phyloP scores from a whole-genome alignment of 2,329 filamentous ascomycete species.

The Pestalotiopsis sp. region DNA sequence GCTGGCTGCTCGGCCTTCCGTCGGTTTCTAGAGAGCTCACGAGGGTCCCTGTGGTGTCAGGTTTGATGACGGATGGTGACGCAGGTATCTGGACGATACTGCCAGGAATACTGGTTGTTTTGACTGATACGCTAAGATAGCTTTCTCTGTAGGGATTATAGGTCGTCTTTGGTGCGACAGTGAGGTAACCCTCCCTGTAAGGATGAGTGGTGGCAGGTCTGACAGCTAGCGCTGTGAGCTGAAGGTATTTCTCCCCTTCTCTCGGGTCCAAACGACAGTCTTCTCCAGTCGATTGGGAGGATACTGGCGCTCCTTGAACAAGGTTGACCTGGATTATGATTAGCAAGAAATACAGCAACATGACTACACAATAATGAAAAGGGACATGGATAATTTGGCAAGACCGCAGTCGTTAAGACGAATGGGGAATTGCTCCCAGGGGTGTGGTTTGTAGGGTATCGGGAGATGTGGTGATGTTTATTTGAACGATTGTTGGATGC shows the following conservation, averaged over 20 bases:
- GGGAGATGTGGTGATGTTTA: neutral
- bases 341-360: constrained; percentile 29
- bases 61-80: constrained; percentile 25
- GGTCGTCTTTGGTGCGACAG: neutral
- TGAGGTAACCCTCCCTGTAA: constrained; percentile 25
- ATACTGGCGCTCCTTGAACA: constrained; percentile 21
- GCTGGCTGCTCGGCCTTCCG: constrained; percentile 23
- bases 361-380: constrained; percentile 12
- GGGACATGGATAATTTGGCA: neutral
- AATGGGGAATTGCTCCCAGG: neutral
- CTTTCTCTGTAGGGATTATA: constrained; percentile 22
- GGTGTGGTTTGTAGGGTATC: neutral
- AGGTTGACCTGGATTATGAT: constrained; percentile 29
- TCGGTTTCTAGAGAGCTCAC: constrained; percentile 33
- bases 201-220: constrained; percentile 11
- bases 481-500: neutral
- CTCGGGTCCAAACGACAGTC: constrained; percentile 1
- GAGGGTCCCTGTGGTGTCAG: constrained; percentile 36
- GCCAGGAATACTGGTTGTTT: constrained; percentile 32
- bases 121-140: constrained; percentile 29
- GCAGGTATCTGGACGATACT: constrained; percentile 38
- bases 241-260: constrained; percentile 19
- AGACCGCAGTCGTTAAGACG: neutral
- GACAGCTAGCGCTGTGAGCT: constrained; percentile 12
- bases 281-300: constrained; percentile 10